Percentiles rank a stretch among this genome's conserved stretches.
phyloP scores from a whole-genome alignment of 352 stramenopile genomes.

The Chrysophaeum taylorii region DNA sequence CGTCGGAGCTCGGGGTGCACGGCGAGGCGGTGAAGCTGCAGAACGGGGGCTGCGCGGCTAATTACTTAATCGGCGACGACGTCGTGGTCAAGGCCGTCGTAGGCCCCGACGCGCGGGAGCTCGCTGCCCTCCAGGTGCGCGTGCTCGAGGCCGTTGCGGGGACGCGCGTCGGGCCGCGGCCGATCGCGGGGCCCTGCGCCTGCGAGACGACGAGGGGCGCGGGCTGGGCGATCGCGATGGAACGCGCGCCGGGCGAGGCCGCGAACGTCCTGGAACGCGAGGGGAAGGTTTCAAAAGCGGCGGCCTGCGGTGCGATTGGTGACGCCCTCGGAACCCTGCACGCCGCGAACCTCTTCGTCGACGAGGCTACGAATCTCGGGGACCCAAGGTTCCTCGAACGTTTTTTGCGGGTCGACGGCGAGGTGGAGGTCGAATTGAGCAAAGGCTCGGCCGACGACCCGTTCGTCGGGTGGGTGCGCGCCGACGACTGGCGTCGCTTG shows the following conservation, averaged over 20 bases:
- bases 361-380: too few species aligned
- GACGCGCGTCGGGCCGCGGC: too few species aligned
- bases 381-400: conserved; percentile 3
- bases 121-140: not conserved
- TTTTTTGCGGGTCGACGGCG: not conserved
- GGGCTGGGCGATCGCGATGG: not conserved
- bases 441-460: not conserved
- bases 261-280: not conserved
- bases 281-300: not conserved
- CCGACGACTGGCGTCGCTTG: not conserved
- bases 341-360: not conserved
- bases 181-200: too few species aligned
- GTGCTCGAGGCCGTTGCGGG: not conserved
- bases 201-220: not conserved
- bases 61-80: not conserved
- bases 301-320: not conserved
- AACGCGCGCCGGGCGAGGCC: not conserved
- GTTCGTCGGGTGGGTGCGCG: not conserved
- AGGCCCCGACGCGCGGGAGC: not conserved
- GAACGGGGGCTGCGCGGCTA: conserved; percentile 7
- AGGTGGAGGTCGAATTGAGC: not conserved
- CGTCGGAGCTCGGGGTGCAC: not conserved
- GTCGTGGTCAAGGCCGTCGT: conserved; percentile 1
- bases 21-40: not conserved
- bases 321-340: not conserved